phyloP scores from a whole-genome alignment of 2,329 filamentous ascomycete species.

The Tolypocladium pustulatum region DNA sequence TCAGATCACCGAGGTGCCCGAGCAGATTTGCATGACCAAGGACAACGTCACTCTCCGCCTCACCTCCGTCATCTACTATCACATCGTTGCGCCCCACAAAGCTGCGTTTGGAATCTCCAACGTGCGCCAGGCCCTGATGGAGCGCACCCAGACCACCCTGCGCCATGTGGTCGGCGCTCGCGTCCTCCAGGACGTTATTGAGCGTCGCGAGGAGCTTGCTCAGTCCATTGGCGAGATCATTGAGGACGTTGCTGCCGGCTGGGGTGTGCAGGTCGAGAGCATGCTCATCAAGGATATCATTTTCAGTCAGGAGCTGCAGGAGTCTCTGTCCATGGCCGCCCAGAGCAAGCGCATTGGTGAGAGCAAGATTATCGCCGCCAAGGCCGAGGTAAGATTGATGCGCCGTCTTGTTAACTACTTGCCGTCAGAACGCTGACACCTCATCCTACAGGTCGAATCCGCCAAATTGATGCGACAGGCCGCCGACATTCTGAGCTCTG shows the following conservation, averaged over 20 bases:
- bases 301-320: conserved; percentile 91
- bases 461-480: conserved; percentile 91
- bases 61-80: conserved; percentile 98
- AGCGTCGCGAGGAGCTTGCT: conserved; percentile 94
- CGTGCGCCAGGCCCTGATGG: conserved; percentile 88
- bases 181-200: conserved; percentile 94
- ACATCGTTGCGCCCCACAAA: conserved; percentile 91
- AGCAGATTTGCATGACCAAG: conserved; percentile 98
- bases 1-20: conserved; percentile 92
- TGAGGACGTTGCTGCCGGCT: conserved; percentile 84
- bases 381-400: conserved; percentile 54
- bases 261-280: conserved; percentile 93
- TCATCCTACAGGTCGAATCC: conserved; percentile 56
- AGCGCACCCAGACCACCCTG: conserved; percentile 95
- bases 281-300: conserved; percentile 99
- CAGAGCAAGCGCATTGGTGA: conserved; percentile 98
- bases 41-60: conserved; percentile 93
- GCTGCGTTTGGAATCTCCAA: conserved; percentile 94
- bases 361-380: conserved; percentile 94
- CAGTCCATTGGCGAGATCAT: conserved; percentile 95
- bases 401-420: background rate
- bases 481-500: conserved; percentile 83
- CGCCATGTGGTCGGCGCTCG: conserved; percentile 94
- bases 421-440: background rate
- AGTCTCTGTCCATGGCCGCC: conserved; percentile 93